phyloP scores from a whole-genome alignment of 305 asterid species.

The Fraxinus angustifolia region DNA sequence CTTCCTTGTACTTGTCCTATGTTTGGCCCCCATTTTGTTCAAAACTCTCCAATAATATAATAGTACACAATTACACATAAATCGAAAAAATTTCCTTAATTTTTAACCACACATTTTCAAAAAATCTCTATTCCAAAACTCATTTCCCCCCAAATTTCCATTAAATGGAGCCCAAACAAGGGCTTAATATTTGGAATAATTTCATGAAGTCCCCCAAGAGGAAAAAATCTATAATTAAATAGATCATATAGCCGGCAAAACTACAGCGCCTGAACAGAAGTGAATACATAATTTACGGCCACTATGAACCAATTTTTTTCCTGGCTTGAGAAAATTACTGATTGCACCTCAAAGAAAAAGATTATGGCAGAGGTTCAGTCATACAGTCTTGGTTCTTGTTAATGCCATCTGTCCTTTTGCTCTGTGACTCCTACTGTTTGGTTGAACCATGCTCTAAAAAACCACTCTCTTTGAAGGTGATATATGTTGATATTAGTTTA shows the following conservation, averaged over 20 bases:
- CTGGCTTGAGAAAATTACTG: background rate
- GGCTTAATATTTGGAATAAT: no score
- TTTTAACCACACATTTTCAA: no score
- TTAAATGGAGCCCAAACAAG: no score
- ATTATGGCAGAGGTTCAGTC: background rate
- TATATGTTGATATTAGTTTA: background rate
- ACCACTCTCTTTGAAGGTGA: background rate
- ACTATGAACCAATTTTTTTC: background rate
- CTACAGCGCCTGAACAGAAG: background rate
- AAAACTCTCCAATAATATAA: no score
- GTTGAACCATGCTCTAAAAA: background rate
- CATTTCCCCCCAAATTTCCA: no score
- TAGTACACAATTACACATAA: no score
- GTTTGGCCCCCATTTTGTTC: no score
- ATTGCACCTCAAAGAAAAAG: background rate
- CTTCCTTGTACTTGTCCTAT: background rate
- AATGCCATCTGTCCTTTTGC: background rate
- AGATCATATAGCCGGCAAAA: background rate
- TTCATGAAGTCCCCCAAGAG: no score
- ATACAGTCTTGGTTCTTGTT: background rate
- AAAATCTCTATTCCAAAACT: no score
- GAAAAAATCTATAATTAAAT: background rate
- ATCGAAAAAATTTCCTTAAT: no score
- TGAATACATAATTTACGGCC: background rate
- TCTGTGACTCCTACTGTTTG: background rate